Percentiles rank a stretch among this genome's conserved stretches.
Conservation (phyloP, 1,139 yeast species). For the Taiozyma sp. region DNA sequence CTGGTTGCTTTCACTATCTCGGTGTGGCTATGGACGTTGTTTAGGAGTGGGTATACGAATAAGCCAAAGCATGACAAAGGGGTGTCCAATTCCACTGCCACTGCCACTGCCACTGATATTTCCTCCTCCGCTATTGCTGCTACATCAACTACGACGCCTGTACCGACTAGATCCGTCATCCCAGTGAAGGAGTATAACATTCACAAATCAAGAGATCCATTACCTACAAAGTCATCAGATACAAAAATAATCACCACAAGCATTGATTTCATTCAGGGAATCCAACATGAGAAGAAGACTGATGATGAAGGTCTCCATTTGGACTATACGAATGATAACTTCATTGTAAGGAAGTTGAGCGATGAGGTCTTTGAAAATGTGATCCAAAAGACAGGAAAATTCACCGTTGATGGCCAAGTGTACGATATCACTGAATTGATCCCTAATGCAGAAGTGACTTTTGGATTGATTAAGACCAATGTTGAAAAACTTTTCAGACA, state of each 20-base stretch:
- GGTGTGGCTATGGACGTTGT: neutral
- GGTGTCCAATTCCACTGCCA: neutral
- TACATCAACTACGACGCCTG: neutral
- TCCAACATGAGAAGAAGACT: conserved; percentile 17
- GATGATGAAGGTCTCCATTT: conserved; percentile 32
- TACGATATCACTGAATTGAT: conserved; percentile 20
- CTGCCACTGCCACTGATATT: neutral
- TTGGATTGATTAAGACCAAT: conserved; percentile 27
- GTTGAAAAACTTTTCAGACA: conserved; percentile 62
- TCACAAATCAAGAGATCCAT: conserved; percentile 10
- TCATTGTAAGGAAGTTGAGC: conserved; percentile 18
- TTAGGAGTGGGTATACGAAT: neutral
- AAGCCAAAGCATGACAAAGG: neutral
- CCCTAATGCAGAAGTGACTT: conserved; percentile 25
- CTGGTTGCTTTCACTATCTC: neutral
- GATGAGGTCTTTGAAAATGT: conserved; percentile 22
- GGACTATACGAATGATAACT: conserved; percentile 9
- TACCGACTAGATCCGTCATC: conserved; percentile 1
- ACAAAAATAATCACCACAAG: conserved; percentile 6
- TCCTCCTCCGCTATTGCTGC: neutral
- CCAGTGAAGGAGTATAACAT: conserved; percentile 9
- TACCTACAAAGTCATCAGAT: conserved; percentile 5
- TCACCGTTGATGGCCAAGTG: conserved; percentile 21
- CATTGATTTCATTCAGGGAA: conserved; percentile 26
- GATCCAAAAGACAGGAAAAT: conserved; percentile 16